Conservation (phyloP, 2,329 filamentous ascomycete species). For the Dactylellina cionopaga region DNA sequence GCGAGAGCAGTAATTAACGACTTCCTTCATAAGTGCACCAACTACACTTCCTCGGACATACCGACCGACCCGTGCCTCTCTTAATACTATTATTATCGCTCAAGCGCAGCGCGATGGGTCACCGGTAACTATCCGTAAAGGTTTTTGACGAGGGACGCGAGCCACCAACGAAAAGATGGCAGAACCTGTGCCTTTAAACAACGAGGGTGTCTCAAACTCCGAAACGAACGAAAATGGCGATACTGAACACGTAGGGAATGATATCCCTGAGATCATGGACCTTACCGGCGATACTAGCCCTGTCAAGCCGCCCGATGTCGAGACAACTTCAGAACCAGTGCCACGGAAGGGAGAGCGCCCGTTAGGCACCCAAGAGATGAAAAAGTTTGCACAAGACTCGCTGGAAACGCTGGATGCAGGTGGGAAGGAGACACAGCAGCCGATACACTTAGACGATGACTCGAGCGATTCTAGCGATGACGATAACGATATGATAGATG, state of each 20-base stretch:
- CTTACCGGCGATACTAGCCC: conserved; percentile 10
- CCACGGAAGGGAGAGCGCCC: conserved; percentile 4
- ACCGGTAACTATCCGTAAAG: background rate
- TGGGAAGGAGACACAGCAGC: conserved; percentile 1
- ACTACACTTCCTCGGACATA: too few species aligned
- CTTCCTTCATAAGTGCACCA: too few species aligned
- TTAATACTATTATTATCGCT: too few species aligned
- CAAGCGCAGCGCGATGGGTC: too few species aligned
- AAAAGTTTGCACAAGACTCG: conserved; percentile 6
- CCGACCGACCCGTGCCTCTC: too few species aligned
- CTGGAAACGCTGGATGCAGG: conserved; percentile 12
- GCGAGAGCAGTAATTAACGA: too few species aligned
- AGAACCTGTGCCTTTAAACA: too few species aligned
- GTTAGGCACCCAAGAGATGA: conserved; percentile 17
- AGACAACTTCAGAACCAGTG: background rate
- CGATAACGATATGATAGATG: conserved; percentile 50
- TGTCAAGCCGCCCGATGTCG: background rate
- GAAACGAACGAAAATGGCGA: conserved; percentile 11
- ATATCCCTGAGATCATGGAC: conserved; percentile 15
- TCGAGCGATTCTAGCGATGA: conserved; percentile 38
- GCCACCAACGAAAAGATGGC: too few species aligned
- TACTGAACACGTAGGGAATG: background rate
- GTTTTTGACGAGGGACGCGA: too few species aligned
- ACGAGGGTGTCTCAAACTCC: conserved; percentile 1
- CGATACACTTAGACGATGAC: conserved; percentile 11